A percentile compares a stretch with the other conserved stretches of the same genome.
phyloP scores from a whole-genome alignment of 768 basidiomycete genomes.

The Trametes sanguinea region DNA sequence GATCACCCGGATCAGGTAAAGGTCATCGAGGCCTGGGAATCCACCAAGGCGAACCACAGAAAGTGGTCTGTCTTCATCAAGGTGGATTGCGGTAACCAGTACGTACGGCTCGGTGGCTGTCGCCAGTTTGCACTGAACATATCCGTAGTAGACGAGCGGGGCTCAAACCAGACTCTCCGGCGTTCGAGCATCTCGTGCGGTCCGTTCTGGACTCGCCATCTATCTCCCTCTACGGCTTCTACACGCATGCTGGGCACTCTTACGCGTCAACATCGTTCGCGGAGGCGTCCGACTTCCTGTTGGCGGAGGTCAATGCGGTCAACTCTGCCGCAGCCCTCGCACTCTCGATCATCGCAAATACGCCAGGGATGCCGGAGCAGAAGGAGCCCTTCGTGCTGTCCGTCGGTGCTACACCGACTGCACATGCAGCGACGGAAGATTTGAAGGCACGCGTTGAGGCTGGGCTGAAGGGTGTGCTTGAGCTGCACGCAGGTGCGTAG shows the following conservation, averaged over 20 bases:
- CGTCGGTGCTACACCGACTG: conserved; percentile 87
- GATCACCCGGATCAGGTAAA: conserved; percentile 76
- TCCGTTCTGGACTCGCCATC: conserved; percentile 53
- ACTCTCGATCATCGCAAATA: conserved; percentile 45
- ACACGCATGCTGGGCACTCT: conserved; percentile 75
- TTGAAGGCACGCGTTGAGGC: conserved; percentile 48
- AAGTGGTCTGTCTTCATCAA: conserved; percentile 83
- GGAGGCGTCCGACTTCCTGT: conserved; percentile 66
- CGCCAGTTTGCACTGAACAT: conserved; percentile 17
- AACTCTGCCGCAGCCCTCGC: conserved; percentile 64
- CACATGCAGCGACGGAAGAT: conserved; percentile 69
- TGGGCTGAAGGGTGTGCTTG: conserved; percentile 42
- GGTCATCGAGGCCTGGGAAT: conserved; percentile 63
- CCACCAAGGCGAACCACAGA: conserved; percentile 38
- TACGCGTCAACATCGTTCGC: conserved; percentile 72
- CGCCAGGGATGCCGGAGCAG: conserved; percentile 35
- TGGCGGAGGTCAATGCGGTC: conserved; percentile 69
- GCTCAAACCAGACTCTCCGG: conserved; percentile 50
- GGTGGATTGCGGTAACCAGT: conserved; percentile 78
- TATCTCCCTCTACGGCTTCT: conserved; percentile 78
- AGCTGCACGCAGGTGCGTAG: conserved; percentile 68
- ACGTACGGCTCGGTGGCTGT: conserved; percentile 31
- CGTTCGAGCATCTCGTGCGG: conserved; percentile 57
- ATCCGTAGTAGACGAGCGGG: conserved; percentile 66
- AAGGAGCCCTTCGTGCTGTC: conserved; percentile 66